phyloP scores from a whole-genome alignment of 2,329 filamentous ascomycete species.

The Hysterium pulicare region DNA sequence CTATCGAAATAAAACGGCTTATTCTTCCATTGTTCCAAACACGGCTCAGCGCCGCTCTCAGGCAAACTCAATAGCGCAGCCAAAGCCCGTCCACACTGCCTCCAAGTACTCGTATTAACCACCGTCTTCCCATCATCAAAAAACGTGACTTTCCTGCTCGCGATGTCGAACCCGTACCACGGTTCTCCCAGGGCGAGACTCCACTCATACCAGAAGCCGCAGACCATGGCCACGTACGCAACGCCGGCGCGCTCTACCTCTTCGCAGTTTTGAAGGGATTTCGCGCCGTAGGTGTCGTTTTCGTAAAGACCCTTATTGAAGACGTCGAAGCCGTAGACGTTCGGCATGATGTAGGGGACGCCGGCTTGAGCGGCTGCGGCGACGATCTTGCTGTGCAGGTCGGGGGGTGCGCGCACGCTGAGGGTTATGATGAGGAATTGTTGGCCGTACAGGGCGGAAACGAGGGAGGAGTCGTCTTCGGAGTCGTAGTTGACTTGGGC shows the following conservation, averaged over 20 bases:
- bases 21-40: conserved; percentile 48
- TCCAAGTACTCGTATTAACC: conserved; percentile 59
- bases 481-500: conserved; percentile 48
- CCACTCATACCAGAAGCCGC: conserved; percentile 40
- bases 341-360: conserved; percentile 40
- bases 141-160: conserved; percentile 25
- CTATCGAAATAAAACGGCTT: conserved; percentile 52
- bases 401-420: conserved; percentile 22
- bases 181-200: conserved; percentile 25
- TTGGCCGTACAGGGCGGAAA: conserved; percentile 35
- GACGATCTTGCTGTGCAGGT: conserved; percentile 29
- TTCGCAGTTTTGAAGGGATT: conserved; percentile 8
- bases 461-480: conserved; percentile 37
- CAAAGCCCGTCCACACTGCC: conserved; percentile 54
- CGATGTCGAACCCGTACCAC: conserved; percentile 38
- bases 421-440: conserved; percentile 42
- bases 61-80: conserved; percentile 40
- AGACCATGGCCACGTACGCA: conserved; percentile 23
- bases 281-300: conserved; percentile 15
- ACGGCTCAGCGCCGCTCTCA: conserved; percentile 5
- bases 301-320: conserved; percentile 18
- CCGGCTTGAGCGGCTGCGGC: conserved; percentile 36
- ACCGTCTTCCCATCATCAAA: conserved; percentile 56
- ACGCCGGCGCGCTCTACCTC: conserved; percentile 23
- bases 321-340: conserved; percentile 32